phyloP scores from a whole-genome alignment of 352 stramenopile genomes.

The Phytopythium boreale region DNA sequence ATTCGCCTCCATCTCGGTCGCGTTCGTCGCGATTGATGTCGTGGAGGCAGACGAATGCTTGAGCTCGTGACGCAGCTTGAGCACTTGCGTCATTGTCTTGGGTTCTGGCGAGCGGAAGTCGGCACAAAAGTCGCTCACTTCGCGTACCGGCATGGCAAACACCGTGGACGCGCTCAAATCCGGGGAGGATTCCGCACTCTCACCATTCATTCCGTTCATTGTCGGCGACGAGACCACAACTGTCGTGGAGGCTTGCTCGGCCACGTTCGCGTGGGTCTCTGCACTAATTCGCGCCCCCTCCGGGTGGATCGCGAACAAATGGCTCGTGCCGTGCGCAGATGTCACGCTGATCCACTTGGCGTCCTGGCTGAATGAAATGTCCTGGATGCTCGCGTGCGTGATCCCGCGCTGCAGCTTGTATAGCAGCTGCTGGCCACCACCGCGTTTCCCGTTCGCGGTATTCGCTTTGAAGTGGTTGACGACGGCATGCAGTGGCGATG shows the following conservation, averaged over 20 bases:
- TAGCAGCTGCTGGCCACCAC: constrained; percentile 42
- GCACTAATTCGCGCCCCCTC: constrained; percentile 65
- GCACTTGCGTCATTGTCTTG: constrained; percentile 60
- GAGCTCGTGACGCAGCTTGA: constrained; percentile 71
- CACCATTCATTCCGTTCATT: not conserved
- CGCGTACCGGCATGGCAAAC: constrained; percentile 19
- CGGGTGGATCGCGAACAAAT: constrained; percentile 79
- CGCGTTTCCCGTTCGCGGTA: not conserved
- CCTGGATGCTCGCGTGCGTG: constrained; percentile 80
- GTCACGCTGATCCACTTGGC: constrained; percentile 87
- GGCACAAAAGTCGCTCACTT: constrained; percentile 75
- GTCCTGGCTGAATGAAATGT: constrained; percentile 81
- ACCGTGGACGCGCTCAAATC: constrained; percentile 12
- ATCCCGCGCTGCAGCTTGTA: constrained; percentile 89
- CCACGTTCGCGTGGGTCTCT: constrained; percentile 61
- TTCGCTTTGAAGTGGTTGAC: constrained; percentile 14
- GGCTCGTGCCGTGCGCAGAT: constrained; percentile 80
- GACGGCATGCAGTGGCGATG: constrained; percentile 51
- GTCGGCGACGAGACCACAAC: not conserved
- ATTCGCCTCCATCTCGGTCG: constrained; percentile 10
- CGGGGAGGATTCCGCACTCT: not conserved
- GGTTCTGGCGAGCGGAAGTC: constrained; percentile 61
- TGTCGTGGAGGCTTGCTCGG: constrained; percentile 11
- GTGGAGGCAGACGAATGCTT: constrained; percentile 11
- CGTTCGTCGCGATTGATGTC: not conserved